These are phyloP conservation scores for Fusarium tupiense DNA, from an alignment of 2,329 filamentous ascomycete species.

Conservation along the genomic window DNA sequence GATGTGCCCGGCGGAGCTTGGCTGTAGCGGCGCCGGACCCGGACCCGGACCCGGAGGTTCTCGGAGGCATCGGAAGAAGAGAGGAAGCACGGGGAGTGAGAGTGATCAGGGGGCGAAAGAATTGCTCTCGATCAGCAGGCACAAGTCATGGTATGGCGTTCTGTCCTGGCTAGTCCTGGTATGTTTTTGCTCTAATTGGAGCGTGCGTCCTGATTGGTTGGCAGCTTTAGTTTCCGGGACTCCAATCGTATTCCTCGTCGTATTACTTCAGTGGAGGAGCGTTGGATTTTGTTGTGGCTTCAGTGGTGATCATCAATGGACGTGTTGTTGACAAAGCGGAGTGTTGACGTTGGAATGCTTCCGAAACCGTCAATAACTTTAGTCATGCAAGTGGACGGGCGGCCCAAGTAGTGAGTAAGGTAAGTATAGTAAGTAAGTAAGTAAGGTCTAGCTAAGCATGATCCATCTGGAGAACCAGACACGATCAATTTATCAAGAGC, in stretches of 20 bases:
- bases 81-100: neutral
- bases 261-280: neutral
- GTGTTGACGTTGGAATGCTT: neutral
- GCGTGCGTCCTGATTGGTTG: constrained; percentile 3
- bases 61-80: constrained; percentile 29
- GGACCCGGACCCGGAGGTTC: constrained; percentile 23
- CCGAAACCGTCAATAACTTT: neutral
- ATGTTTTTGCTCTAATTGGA: neutral
- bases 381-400: neutral
- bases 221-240: neutral
- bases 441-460: too few species aligned
- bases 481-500: neutral
- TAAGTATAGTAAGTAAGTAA: too few species aligned
- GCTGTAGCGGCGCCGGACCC: constrained; percentile 23
- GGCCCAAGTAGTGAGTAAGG: neutral
- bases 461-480: neutral
- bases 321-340: neutral
- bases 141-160: neutral
- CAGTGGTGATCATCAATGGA: neutral
- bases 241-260: neutral
- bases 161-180: neutral
- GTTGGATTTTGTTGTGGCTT: neutral
- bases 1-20: constrained; percentile 51
- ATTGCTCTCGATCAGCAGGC: constrained; percentile 7
- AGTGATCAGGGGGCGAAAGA: neutral